Percentiles rank a stretch among this genome's conserved stretches.
These are phyloP conservation scores for Metschnikowia colocasiae DNA, from an alignment of 805 yeast species.

Conservation along the genomic window DNA sequence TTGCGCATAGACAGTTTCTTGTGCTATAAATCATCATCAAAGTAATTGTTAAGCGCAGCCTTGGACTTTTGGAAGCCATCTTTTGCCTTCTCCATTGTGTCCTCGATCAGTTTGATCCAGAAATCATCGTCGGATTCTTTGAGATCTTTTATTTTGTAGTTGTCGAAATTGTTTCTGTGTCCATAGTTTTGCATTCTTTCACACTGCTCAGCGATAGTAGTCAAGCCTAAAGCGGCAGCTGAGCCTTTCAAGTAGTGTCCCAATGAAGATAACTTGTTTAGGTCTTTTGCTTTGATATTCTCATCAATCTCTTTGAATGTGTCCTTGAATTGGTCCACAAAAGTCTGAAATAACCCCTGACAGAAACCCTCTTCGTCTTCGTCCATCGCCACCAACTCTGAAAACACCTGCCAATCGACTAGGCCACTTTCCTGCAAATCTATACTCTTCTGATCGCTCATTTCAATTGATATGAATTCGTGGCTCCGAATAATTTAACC, in stretches of 20 bases:
- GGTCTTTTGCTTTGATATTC: conserved; percentile 44
- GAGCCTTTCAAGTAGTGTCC: conserved; percentile 96
- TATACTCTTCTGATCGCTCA: conserved; percentile 17
- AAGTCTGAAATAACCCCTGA: conserved; percentile 70
- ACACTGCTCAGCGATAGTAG: conserved; percentile 78
- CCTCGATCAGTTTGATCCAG: conserved; percentile 45
- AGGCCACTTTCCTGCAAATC: conserved; percentile 52
- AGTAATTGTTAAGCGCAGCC: conserved; percentile 49
- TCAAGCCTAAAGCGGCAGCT: conserved; percentile 88
- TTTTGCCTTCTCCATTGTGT: conserved; percentile 52
- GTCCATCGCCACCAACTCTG: conserved; percentile 90
- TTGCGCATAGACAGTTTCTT: neutral
- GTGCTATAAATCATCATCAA: conserved; percentile 29
- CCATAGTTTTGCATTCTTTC: conserved; percentile 93
- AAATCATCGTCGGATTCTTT: conserved; percentile 28
- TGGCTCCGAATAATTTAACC: neutral
- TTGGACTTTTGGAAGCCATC: conserved; percentile 50
- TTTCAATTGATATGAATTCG: neutral
- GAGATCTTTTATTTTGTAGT: conserved; percentile 22
- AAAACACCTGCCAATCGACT: conserved; percentile 84
- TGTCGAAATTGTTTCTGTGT: conserved; percentile 42
- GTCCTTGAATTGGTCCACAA: conserved; percentile 82
- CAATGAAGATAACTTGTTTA: conserved; percentile 61
- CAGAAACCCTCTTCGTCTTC: conserved; percentile 94
- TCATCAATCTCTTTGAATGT: conserved; percentile 71